Base-by-base conservation (phyloP, 2,329 filamentous ascomycete species). In the Aspergillus tamarii region DNA sequence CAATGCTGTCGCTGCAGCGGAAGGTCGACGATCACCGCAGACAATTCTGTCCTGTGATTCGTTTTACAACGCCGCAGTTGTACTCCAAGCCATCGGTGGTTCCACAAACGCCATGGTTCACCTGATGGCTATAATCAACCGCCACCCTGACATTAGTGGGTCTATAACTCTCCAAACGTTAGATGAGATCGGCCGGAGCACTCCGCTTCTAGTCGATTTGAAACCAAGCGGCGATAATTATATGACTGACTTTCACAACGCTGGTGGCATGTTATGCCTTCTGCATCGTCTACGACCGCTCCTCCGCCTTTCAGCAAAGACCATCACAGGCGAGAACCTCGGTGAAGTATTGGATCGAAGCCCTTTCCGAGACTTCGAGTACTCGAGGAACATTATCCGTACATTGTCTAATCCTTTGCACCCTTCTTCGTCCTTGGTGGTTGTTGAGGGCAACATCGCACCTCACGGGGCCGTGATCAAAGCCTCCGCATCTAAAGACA, bases 91-190 rank as follows among this genome's bases (percentile, higher is more conserved):
- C 10, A 84, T 86, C 57, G 84, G 84, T n/a, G 84, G 84, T 10
- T 84, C 82, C 46, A 85, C 84, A 5, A 87, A 87, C 67, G 84
- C 84, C 0, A 81, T 84, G 0, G 84, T 87, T 16, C 84, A 86
- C 70, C 66, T 86, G 12, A 78, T 83, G 56, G 84, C 84, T n/a
- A 81, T 86, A 34, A 83, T 83, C 19, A 85, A 85, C 59, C 76
- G 84, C 4, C 84, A 86, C 64, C 84, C 84, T 0, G 68, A 74
- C 1, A 64, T 85, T 4, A 76, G 80, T 39, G 81, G 81, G 3
- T 71, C 73, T 4, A 82, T 85, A 48, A 82, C 78, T 0, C 67
- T 85, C 21, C 69, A 80, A 28, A 82, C 79, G 0, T 76, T 85
- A 61, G 82, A 84, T 55, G 79, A 83, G 5, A 80, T 85, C 39